Evolutionary conservation across 2,329 filamentous ascomycete genomes (phyloP), one percentile per base, ranked within the genome.

Genomic region (Alternaria viburni): DNA sequence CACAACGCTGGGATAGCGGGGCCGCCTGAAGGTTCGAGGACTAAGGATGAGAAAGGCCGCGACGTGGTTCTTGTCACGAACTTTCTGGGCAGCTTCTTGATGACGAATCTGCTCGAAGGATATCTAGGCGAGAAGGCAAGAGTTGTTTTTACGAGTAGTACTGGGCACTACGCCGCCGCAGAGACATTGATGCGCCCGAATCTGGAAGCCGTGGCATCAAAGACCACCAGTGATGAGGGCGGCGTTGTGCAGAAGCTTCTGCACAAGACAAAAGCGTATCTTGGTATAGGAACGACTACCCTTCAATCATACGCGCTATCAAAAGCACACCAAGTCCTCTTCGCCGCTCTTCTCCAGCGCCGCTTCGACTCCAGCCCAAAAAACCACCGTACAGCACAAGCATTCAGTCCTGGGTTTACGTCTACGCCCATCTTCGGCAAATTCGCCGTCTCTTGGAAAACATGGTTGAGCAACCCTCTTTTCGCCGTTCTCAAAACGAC

Each of bases 1-100:
- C 69, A 71, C 32, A 70, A 69, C 25, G 66, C 69, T 21, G 69
- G 67, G 12, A 66, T 70, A 12, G 57, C 64, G 9, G 51, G 59
- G 10, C 25, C 56, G 1, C 61, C 66, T 0, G 2, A 15, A 5
- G 57, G 49, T 19, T 28, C 12, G 11, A 32, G 54, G 21, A 36
- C 47, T 4, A 61, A 25, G 17, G 57, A 58, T 12, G 50, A 56
- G 2, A 60, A 66, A 12, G 64, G 69, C 15, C 46, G 59, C 11
- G 54, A 65, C 7, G 52, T 66, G 8, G 46, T 69, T 28, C 55
- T 67, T 32, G 52, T 61, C 0, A 71, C 68, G 1, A 70, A 71
- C n/a, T 65, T 71, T 26, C 47, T 67, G 2, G 69, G 66, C 11
- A 64, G 61, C 15, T 66, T 63, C 10, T 36, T 69, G 19, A 67